Evolutionary conservation across 352 stramenopile species (phyloP).

Genomic region (Lagenidium sp.): DNA sequence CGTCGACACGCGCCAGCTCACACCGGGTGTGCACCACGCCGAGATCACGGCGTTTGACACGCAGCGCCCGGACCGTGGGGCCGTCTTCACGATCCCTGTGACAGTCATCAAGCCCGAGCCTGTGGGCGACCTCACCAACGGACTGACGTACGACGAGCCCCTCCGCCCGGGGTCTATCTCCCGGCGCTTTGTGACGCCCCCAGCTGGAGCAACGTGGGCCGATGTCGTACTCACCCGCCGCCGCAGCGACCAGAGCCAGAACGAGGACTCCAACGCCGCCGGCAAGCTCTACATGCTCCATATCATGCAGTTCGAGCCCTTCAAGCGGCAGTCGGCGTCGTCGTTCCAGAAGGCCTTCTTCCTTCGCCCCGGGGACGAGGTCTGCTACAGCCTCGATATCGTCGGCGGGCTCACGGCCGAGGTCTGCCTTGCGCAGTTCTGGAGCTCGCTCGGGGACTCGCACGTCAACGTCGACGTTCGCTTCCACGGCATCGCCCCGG

Average conservation of each 20-base stretch:
- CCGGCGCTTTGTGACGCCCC: conserved; percentile 78
- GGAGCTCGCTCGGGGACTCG: conserved; percentile 80
- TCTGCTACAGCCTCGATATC: conserved; percentile 66
- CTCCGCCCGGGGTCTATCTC: conserved; percentile 60
- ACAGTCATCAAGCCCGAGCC: conserved; percentile 83
- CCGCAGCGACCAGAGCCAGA: conserved; percentile 8
- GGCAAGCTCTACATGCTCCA: conserved; percentile 84
- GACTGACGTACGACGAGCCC: conserved; percentile 31
- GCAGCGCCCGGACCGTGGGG: conserved; percentile 41
- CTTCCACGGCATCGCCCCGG: conserved; percentile 78
- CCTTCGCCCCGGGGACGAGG: conserved; percentile 52
- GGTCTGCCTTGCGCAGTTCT: conserved; percentile 87
- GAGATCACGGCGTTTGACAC: conserved; percentile 81
- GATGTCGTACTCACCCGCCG: conserved; percentile 76
- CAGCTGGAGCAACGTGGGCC: conserved; percentile 73
- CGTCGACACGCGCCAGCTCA: conserved; percentile 79
- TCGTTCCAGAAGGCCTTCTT: conserved; percentile 63
- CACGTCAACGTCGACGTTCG: conserved; percentile 71
- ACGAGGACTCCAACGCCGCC: conserved; percentile 42
- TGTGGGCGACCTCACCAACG: conserved; percentile 18
- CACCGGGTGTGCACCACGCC: conserved; percentile 75
- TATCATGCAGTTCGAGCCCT: conserved; percentile 83
- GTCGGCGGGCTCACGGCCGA: conserved; percentile 74
- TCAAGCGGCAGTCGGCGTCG: conserved; percentile 70
- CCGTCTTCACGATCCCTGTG: conserved; percentile 89